Evolutionary conservation across 2,329 filamentous ascomycete genomes (phyloP), one percentile per base, ranked within the genome.

Genomic region (Arthroderma uncinatum): DNA sequence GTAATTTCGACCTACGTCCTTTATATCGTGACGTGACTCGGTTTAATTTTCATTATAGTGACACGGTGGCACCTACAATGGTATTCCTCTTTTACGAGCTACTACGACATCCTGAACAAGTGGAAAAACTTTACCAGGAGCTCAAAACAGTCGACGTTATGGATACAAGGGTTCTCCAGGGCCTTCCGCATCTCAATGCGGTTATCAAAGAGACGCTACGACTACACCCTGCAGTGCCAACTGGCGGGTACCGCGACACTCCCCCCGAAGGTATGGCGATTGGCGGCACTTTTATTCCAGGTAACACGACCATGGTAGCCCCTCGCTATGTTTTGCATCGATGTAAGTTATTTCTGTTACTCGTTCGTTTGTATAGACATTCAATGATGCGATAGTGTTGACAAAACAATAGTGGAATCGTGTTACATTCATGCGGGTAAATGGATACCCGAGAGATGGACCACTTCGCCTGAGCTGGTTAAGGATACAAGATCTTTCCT

Each of bases 151-250:
- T 34, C 16, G 30, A 21, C 4, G 3, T 36, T 3, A 12, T 23
- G 12, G 55, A 37, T 16, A 9, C n/a, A n/a, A 30, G 52, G 19
- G 36, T 2, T 4, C 44, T 50, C 9, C 44, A 25, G n/a, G 8
- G 6, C 10, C 28, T 52, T n/a, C 44, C 55, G 19, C 60, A 30
- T 25, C 65, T 76, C 12, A 72, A 74, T 56, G 70, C 66, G 14
- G 62, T 68, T n/a, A 73, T 75, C 64, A 70, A 76, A 56, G 74
- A 77, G 59, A 65, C 72, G 1, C 62, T 76, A 2, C 69, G 74
- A n/a, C 63, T 76, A 2, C 66, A 74, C 55, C 73, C 74, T 4
- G 66, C 73, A 0, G 68, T 74, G 1, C 70, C 71, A 1, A 66
- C 66, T 6, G 71, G 67, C 0, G 47, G 73, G 23, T 63, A 65